A percentile compares a stretch with the other conserved stretches of the same genome.
Evolutionary conservation across 2,329 filamentous ascomycete genomes (phyloP).

Genomic region (Claviceps capensis): DNA sequence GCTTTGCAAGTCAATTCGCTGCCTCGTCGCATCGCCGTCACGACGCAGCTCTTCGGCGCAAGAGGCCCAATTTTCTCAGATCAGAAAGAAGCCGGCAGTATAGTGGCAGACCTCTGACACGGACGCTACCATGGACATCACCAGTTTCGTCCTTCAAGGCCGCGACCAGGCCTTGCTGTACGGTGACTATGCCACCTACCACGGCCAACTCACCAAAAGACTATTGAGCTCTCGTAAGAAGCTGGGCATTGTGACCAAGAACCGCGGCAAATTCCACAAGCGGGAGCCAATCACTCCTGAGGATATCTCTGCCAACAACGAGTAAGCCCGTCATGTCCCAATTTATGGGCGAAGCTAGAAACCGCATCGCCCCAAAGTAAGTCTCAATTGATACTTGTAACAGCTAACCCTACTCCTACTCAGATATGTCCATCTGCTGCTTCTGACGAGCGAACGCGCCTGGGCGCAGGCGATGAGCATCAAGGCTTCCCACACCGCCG

Average conservation of each 20-base stretch:
- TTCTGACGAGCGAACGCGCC: conserved; percentile 78
- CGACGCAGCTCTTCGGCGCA: neutral
- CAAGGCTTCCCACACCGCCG: conserved; percentile 68
- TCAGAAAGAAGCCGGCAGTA: neutral
- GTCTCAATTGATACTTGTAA: neutral
- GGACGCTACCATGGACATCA: conserved; percentile 63
- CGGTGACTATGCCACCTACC: conserved; percentile 80
- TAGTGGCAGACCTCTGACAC: conserved; percentile 42
- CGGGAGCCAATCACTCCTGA: conserved; percentile 59
- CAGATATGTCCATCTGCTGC: conserved; percentile 64
- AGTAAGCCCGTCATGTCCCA: conserved; percentile 1
- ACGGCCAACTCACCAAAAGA: conserved; percentile 63
- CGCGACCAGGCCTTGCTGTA: conserved; percentile 75
- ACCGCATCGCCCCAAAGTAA: no score
- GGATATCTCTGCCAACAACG: conserved; percentile 40
- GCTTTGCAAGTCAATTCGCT: neutral
- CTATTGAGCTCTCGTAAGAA: conserved; percentile 75
- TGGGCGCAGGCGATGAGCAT: conserved; percentile 96
- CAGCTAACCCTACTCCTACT: neutral
- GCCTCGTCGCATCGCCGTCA: neutral
- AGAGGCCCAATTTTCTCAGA: neutral
- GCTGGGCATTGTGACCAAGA: conserved; percentile 69
- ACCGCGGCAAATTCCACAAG: conserved; percentile 70
- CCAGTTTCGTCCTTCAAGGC: conserved; percentile 63
- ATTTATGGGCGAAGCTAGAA: no score